Percentiles rank a stretch among this genome's conserved stretches.
phyloP scores from a whole-genome alignment of 2,329 filamentous ascomycete species.

The Alternaria ventricosa region DNA sequence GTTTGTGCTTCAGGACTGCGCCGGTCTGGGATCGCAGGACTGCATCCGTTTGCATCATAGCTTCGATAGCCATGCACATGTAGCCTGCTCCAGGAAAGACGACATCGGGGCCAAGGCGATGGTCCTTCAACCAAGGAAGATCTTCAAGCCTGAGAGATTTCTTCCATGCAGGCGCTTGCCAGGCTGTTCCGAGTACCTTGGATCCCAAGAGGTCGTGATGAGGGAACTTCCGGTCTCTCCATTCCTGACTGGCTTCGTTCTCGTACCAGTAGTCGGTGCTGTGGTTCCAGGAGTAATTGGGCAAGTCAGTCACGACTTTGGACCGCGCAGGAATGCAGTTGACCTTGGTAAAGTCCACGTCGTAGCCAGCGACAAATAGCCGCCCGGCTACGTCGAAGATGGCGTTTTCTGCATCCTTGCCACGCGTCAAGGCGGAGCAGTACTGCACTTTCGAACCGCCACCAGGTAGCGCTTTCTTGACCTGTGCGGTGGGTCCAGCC shows the following conservation, averaged over 20 bases:
- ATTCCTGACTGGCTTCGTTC: conserved; percentile 5
- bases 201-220: conserved; percentile 23
- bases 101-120: conserved; percentile 37
- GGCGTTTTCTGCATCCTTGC: background rate
- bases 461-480: background rate
- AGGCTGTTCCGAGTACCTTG: conserved; percentile 1
- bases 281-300: conserved; percentile 21
- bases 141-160: conserved; percentile 42
- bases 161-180: conserved; percentile 4
- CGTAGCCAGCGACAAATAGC: conserved; percentile 48
- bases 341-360: background rate
- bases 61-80: conserved; percentile 9
- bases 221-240: conserved; percentile 21
- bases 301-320: conserved; percentile 8
- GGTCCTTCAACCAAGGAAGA: conserved; percentile 54
- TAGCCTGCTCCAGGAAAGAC: conserved; percentile 27
- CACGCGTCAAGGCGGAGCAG: background rate
- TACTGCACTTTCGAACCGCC: background rate
- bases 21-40: too few relatives aligned
- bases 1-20: too few relatives aligned
- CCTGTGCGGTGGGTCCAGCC: conserved; percentile 9
- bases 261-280: conserved; percentile 14
- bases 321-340: too few relatives aligned
- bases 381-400: conserved; percentile 1
- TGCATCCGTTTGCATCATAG: background rate